phyloP scores from a whole-genome alignment of 768 basidiomycete genomes.

The Leucosporidium creatinivorum region DNA sequence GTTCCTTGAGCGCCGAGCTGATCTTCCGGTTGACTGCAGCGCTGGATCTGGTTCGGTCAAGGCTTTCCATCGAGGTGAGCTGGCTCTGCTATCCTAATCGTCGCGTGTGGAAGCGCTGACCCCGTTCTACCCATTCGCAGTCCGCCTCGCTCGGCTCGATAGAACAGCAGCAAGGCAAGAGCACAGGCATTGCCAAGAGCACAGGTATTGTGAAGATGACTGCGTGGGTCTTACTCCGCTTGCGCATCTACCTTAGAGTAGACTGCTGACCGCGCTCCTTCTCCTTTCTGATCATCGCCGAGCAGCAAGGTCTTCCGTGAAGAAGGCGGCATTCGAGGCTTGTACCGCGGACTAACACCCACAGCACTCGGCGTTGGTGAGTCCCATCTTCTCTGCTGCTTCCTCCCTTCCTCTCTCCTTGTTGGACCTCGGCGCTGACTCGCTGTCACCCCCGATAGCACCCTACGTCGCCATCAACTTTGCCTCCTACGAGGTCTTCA shows the following conservation, averaged over 20 bases:
- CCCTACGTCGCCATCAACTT: background rate
- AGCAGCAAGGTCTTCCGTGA: slow-evolving; percentile 61
- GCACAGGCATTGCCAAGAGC: slow-evolving; percentile 58
- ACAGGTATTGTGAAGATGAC: slow-evolving; percentile 76
- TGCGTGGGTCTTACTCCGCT: slow-evolving; percentile 45
- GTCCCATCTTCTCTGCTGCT: background rate
- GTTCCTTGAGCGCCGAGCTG: background rate
- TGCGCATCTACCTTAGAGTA: background rate
- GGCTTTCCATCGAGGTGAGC: slow-evolving; percentile 68
- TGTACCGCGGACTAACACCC: slow-evolving; percentile 74
- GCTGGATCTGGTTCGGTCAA: slow-evolving; percentile 82
- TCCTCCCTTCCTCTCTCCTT: no score
- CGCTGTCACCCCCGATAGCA: background rate
- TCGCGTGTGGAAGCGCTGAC: no score
- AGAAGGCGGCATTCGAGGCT: slow-evolving; percentile 78
- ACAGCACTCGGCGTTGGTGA: slow-evolving; percentile 50
- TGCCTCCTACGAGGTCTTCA: slow-evolving; percentile 61
- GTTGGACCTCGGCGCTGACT: background rate
- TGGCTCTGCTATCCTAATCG: slow-evolving; percentile 61
- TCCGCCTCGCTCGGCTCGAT: slow-evolving; percentile 20
- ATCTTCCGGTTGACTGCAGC: slow-evolving; percentile 37
- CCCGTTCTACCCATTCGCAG: background rate
- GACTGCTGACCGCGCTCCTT: background rate
- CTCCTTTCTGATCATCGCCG: background rate
- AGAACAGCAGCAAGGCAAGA: slow-evolving; percentile 8